Percentiles rank a stretch among this genome's conserved stretches.
These are phyloP conservation scores for Orbilia oligospora DNA, from an alignment of 2,329 filamentous ascomycete genomes.

Conservation along the genomic window DNA sequence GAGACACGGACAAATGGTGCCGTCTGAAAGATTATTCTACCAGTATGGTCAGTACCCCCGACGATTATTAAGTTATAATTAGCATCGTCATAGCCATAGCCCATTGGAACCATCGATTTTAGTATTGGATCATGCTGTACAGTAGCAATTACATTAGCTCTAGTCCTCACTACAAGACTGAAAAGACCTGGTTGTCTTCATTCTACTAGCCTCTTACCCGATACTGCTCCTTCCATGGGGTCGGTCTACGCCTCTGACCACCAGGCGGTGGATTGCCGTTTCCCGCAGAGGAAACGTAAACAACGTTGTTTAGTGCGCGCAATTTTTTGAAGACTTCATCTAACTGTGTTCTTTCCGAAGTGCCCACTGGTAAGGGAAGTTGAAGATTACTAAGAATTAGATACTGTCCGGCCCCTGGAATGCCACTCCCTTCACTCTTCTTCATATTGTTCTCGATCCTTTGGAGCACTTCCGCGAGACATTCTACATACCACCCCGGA, in stretches of 20 bases:
- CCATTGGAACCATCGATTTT: not conserved
- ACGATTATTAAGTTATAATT: not conserved
- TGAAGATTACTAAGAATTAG: not conserved
- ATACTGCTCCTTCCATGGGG: not conserved
- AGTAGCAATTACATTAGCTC: not conserved
- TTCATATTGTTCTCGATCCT: not conserved
- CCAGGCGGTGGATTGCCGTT: not conserved
- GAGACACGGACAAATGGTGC: conserved; percentile 1
- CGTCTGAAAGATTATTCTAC: conserved; percentile 2
- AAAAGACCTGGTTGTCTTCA: not conserved
- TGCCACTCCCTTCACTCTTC: not conserved
- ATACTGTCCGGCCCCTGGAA: not conserved
- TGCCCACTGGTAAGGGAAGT: not conserved
- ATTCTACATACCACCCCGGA: not conserved
- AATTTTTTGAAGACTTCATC: not conserved
- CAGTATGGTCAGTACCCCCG: not conserved
- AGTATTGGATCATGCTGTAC: not conserved
- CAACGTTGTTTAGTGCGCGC: not conserved
- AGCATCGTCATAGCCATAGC: not conserved
- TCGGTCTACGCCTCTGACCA: too few species aligned
- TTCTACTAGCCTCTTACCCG: not conserved
- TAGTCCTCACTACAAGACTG: too few species aligned
- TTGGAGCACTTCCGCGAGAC: not conserved
- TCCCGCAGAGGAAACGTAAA: not conserved
- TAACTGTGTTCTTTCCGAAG: not conserved